Conservation (phyloP, 2,329 filamentous ascomycete genomes). For the Aspergillus fischeri region DNA sequence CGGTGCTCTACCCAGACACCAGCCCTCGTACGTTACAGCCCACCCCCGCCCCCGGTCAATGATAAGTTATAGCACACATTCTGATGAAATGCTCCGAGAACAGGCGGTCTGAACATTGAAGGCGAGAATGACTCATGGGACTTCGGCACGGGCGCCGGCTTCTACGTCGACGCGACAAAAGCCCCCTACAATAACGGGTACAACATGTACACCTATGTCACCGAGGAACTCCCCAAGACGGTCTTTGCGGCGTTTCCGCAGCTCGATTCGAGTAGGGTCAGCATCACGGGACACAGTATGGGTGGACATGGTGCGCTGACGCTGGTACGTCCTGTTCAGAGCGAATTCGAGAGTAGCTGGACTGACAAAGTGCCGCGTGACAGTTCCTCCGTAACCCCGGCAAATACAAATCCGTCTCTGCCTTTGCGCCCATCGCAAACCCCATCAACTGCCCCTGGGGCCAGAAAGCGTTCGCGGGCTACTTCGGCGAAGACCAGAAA, state of each 20-base stretch:
- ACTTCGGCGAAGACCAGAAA: slow-evolving; percentile 70
- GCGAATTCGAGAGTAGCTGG: too few species aligned
- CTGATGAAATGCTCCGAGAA: not conserved
- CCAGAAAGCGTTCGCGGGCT: slow-evolving; percentile 88
- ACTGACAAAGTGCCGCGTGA: not conserved
- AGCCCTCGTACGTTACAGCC: slow-evolving; percentile 63
- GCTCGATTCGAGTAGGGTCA: slow-evolving; percentile 67
- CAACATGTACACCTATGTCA: slow-evolving; percentile 92
- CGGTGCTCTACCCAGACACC: slow-evolving; percentile 93
- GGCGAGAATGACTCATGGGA: slow-evolving; percentile 88
- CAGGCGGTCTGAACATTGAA: slow-evolving; percentile 69
- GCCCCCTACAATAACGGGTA: slow-evolving; percentile 74
- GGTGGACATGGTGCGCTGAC: slow-evolving; percentile 94
- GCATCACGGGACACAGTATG: slow-evolving; percentile 94
- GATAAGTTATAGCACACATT: too few species aligned
- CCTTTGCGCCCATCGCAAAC: slow-evolving; percentile 87
- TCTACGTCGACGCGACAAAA: slow-evolving; percentile 84
- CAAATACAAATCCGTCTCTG: slow-evolving; percentile 81
- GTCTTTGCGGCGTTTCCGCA: slow-evolving; percentile 69
- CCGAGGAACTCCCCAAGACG: slow-evolving; percentile 74
- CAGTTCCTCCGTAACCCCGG: slow-evolving; percentile 86
- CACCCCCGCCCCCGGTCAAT: not conserved
- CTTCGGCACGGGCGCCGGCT: slow-evolving; percentile 87
- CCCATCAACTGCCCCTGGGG: slow-evolving; percentile 86
- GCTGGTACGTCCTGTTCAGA: slow-evolving; percentile 40